A percentile compares a stretch with the other conserved stretches of the same genome.
phyloP scores from a whole-genome alignment of 2,329 filamentous ascomycete genomes.

The Aspergillus flavus region DNA sequence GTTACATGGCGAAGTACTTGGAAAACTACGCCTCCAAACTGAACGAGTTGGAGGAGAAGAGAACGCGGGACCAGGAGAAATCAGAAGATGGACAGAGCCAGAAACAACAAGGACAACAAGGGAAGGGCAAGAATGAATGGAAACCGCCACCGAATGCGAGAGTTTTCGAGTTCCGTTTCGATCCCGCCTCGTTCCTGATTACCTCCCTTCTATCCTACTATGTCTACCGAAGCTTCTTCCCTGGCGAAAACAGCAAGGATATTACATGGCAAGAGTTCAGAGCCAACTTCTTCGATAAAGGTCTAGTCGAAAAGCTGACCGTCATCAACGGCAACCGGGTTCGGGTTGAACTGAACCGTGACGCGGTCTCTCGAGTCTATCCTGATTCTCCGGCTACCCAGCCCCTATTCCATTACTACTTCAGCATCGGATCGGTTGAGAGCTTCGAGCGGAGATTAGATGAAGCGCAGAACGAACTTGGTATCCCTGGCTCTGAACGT shows the following conservation, averaged over 20 bases:
- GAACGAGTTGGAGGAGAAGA: conserved; percentile 32
- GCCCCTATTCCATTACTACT: conserved; percentile 80
- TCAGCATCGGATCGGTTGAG: conserved; percentile 93
- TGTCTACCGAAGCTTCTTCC: conserved; percentile 66
- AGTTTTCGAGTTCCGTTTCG: conserved; percentile 53
- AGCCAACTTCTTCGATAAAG: conserved; percentile 92
- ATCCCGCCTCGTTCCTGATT: conserved; percentile 59
- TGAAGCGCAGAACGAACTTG: conserved; percentile 81
- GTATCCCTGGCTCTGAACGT: conserved; percentile 81
- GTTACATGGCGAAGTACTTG: conserved; percentile 60
- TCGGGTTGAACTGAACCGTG: conserved; percentile 76
- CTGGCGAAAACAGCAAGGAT: conserved; percentile 69
- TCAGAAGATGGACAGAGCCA: conserved; percentile 16
- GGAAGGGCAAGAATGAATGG: conserved; percentile 31
- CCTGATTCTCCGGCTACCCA: conserved; percentile 72
- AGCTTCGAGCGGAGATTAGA: conserved; percentile 89
- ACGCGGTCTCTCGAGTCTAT: conserved; percentile 71
- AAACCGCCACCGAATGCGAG: conserved; percentile 35
- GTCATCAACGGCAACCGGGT: conserved; percentile 78
- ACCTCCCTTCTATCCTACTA: conserved; percentile 64
- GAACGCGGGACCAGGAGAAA: conserved; percentile 20
- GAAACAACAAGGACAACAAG: conserved; percentile 27
- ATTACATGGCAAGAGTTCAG: conserved; percentile 98
- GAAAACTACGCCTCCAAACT: conserved; percentile 46
- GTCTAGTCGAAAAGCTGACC: conserved; percentile 87